phyloP scores from a whole-genome alignment of 805 yeast genomes.

The Candida hungchunana region DNA sequence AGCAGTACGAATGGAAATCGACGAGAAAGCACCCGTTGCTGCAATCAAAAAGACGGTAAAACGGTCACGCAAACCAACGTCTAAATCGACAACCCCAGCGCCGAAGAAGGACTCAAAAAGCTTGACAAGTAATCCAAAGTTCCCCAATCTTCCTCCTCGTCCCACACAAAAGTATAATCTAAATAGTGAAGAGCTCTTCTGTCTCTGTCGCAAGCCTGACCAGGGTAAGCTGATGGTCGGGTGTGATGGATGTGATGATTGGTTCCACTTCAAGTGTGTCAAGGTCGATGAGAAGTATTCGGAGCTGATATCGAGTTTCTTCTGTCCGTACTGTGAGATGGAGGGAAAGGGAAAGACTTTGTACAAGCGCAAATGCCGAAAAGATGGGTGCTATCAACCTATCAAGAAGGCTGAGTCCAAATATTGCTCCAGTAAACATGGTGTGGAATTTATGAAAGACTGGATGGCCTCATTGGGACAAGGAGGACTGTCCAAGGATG shows the following conservation, averaged over 20 bases:
- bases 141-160: constrained; percentile 24
- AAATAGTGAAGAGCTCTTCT: constrained; percentile 62
- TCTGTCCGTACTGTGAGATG: constrained; percentile 67
- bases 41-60: too few relatives aligned
- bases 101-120: too few relatives aligned
- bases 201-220: constrained; percentile 77
- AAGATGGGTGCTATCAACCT: constrained; percentile 53
- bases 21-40: too few relatives aligned
- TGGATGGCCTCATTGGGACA: not conserved
- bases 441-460: constrained; percentile 29
- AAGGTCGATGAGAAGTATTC: constrained; percentile 46
- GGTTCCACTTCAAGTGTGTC: constrained; percentile 88
- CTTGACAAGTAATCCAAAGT: constrained; percentile 22
- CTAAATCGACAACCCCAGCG: too few relatives aligned
- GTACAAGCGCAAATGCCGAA: constrained; percentile 77
- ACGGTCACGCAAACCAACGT: too few relatives aligned
- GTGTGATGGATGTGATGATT: constrained; percentile 92
- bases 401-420: constrained; percentile 47
- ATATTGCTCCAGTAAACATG: constrained; percentile 76
- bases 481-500: constrained; percentile 6
- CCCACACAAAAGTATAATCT: constrained; percentile 34
- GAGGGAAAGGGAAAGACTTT: constrained; percentile 42
- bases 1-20: too few relatives aligned
- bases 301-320: constrained; percentile 57
- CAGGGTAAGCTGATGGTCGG: constrained; percentile 84